A percentile compares a stretch with the other conserved stretches of the same genome.
Evolutionary conservation across 441 rosid genomes (phyloP).

Genomic region (Gossypium lobatum): DNA sequence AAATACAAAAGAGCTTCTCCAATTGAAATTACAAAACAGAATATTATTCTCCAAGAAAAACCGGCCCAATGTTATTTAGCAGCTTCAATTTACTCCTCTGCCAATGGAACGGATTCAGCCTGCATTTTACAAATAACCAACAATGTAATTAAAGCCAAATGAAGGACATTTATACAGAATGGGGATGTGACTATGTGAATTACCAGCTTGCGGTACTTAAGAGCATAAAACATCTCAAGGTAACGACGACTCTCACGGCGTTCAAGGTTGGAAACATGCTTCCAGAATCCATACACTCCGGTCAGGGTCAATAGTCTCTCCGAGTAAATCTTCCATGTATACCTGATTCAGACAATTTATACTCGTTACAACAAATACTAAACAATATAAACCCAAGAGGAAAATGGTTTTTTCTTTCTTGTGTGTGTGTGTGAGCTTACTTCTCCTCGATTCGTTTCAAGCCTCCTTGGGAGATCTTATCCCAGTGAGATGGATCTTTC

Average conservation of each 20-base stretch:
- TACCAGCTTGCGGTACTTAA: conserved; percentile 85
- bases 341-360: conserved; percentile 30
- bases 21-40: conserved; percentile 23
- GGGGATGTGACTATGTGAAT: not conserved
- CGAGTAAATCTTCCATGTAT: conserved; percentile 89
- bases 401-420: too few relatives aligned
- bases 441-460: conserved; percentile 79
- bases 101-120: conserved; percentile 89
- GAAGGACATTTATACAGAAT: not conserved
- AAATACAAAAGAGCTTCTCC: conserved; percentile 13
- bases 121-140: conserved; percentile 22
- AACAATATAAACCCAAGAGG: too few relatives aligned
- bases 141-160: not conserved
- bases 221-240: conserved; percentile 92
- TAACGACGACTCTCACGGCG: conserved; percentile 84
- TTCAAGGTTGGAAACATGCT: conserved; percentile 91
- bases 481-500: conserved; percentile 65
- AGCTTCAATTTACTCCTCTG: conserved; percentile 36
- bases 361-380: not conserved
- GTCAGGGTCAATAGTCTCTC: conserved; percentile 83
- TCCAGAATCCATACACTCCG: conserved; percentile 95
- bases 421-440: conserved; percentile 27
- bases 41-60: conserved; percentile 22
- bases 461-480: conserved; percentile 62
- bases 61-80: not conserved